Percentiles rank a stretch among this genome's conserved stretches.
phyloP scores from a whole-genome alignment of 352 stramenopile genomes.

The Phytophthora syringae region DNA sequence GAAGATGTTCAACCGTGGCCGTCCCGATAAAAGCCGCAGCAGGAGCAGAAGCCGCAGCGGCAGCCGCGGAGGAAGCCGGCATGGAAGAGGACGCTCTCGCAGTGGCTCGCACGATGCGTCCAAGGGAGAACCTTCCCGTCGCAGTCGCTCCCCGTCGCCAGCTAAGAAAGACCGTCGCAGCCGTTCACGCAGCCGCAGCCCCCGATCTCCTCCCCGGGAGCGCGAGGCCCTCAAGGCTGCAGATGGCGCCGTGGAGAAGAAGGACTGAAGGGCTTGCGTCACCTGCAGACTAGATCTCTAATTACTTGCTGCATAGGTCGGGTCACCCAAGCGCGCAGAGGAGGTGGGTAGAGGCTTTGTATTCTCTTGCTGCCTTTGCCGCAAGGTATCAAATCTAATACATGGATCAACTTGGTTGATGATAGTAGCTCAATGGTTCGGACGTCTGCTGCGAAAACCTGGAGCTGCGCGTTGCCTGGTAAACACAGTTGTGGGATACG shows the following conservation, averaged over 20 bases:
- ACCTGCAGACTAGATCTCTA: constrained; percentile 31
- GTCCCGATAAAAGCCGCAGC: constrained; percentile 51
- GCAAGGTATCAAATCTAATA: constrained; percentile 35
- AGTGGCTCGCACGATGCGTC: constrained; percentile 58
- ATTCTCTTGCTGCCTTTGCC: constrained; percentile 25
- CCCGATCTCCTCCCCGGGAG: constrained; percentile 31
- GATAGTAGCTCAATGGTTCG: background rate
- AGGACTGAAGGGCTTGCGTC: constrained; percentile 27
- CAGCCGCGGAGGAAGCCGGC: constrained; percentile 32
- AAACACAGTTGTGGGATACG: too few species aligned
- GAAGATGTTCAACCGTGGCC: constrained; percentile 81
- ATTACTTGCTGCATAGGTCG: constrained; percentile 33
- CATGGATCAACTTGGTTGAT: constrained; percentile 26
- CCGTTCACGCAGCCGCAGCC: constrained; percentile 61
- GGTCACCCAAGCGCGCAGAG: constrained; percentile 6
- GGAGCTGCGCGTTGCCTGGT: too few species aligned
- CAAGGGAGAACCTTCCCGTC: constrained; percentile 45
- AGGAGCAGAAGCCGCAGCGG: constrained; percentile 53
- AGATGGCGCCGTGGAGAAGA: constrained; percentile 30
- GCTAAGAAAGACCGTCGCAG: constrained; percentile 50
- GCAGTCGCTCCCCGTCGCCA: constrained; percentile 51
- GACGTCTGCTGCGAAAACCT: background rate
- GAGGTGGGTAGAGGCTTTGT: constrained; percentile 12
- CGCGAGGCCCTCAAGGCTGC: constrained; percentile 10
- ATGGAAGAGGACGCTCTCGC: constrained; percentile 44